Evolutionary conservation across 495 filamentous ascomycete genomes (phyloP), one percentile per base, ranked within the genome.

Genomic region (Aspergillus homomorphus): DNA sequence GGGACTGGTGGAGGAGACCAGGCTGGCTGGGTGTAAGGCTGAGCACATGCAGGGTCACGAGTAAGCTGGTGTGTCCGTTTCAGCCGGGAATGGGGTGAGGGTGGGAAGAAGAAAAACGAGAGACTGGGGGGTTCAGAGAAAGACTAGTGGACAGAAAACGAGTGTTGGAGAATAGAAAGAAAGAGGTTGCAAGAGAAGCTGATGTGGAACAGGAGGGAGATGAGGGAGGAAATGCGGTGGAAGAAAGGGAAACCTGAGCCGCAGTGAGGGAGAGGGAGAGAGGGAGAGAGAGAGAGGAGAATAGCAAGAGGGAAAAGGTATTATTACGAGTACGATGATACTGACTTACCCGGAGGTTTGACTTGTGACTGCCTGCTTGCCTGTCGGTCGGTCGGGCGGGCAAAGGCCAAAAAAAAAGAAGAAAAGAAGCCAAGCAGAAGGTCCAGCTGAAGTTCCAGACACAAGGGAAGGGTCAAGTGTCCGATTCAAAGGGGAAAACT

Each of bases 41-140:
- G 61, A 63, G 64, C 53, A 54, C 43, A 43, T 57, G 60, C 54
- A 57, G 62, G 30, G 51, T 65, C 59, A 58, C 51, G 55, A 53
- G 57, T 28, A 20, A 42, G 23, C 30, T 19, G n/a, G 41, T 46
- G 43, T 44, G 46, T 23, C 30, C 38, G 21, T 41, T 45, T 50
- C 12, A 45, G 33, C 28, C 20, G 26, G 42, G 42, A 46, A 50
- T 21, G 46, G 24, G 33, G 33, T 50, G 53, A 44, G 16, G 22
- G 60, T 19, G 53, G 45, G 48, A 20, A 19, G 33, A 30, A n/a
- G 52, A 55, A 50, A 52, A 62, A 55, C 33, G 51, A 59, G 18
- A 22, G 55, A 21, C 23, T 38, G 10, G 33, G n/a, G 8, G 33
- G 33, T 38, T 7, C 8, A 30, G 15, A 38, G 33, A 38, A 14